Evolutionary conservation across 495 filamentous ascomycete genomes (phyloP).

Genomic region (Hypoxylon perforatum): DNA sequence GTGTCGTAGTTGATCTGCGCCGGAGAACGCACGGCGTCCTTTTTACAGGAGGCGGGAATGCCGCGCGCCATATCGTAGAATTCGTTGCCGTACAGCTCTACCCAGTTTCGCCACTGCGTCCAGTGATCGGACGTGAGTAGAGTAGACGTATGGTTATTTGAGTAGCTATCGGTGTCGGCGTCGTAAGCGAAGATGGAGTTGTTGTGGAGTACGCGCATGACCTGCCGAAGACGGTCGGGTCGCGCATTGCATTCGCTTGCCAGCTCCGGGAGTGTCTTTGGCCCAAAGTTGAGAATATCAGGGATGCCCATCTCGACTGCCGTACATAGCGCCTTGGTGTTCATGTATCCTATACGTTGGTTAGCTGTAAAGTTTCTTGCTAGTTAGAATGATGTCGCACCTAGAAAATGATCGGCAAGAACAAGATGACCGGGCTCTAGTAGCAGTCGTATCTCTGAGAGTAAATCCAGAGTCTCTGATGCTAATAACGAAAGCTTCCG

Average conservation of each 20-base stretch:
- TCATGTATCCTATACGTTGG: conserved; percentile 25
- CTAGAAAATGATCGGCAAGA: conserved; percentile 31
- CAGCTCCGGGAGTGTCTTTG: conserved; percentile 21
- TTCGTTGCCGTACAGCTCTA: conserved; percentile 46
- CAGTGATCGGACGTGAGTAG: conserved; percentile 43
- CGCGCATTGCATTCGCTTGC: conserved; percentile 18
- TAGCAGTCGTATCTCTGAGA: conserved; percentile 6
- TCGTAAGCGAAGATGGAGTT: neutral
- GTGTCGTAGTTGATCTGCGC: conserved; percentile 50
- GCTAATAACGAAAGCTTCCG: neutral
- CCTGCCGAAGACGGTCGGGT: conserved; percentile 19
- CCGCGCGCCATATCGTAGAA: conserved; percentile 51
- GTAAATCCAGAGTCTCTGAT: neutral
- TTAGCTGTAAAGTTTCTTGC: neutral
- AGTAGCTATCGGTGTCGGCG: neutral
- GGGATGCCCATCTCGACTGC: conserved; percentile 33
- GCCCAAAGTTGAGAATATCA: conserved; percentile 21
- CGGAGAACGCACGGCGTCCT: conserved; percentile 46
- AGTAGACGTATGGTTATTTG: conserved; percentile 35
- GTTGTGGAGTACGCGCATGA: neutral
- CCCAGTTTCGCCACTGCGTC: conserved; percentile 52
- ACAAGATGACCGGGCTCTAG: conserved; percentile 19
- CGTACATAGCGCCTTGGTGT: conserved; percentile 29
- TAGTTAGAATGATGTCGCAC: conserved; percentile 1
- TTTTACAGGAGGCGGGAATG: conserved; percentile 33